Conservation (phyloP, 2,329 filamentous ascomycete genomes). For the Pseudogymnoascus sp. region DNA sequence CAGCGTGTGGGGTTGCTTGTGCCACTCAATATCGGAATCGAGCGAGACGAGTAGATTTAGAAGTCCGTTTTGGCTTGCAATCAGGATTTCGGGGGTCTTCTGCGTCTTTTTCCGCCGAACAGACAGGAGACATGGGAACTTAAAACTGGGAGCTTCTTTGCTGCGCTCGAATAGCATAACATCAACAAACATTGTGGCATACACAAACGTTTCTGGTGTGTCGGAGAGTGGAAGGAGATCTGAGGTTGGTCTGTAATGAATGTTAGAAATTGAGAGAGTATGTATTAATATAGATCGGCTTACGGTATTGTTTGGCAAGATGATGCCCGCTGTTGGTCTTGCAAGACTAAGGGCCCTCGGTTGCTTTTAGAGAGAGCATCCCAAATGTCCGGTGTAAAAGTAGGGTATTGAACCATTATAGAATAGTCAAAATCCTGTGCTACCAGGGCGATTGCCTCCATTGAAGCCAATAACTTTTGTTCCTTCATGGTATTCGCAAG, state of each 20-base stretch:
- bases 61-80: slow-evolving; percentile 68
- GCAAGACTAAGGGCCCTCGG: background rate
- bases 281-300: background rate
- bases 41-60: slow-evolving; percentile 58
- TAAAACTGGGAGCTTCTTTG: slow-evolving; percentile 55
- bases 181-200: slow-evolving; percentile 65
- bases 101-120: slow-evolving; percentile 60
- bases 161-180: slow-evolving; percentile 65
- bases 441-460: slow-evolving; percentile 56
- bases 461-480: slow-evolving; percentile 64
- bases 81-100: slow-evolving; percentile 58
- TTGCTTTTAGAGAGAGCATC: slow-evolving; percentile 30
- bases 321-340: background rate
- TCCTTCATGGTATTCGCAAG: slow-evolving; percentile 75
- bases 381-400: slow-evolving; percentile 61
- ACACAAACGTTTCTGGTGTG: slow-evolving; percentile 62
- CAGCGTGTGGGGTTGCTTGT: slow-evolving; percentile 53
- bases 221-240: slow-evolving; percentile 41
- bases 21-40: slow-evolving; percentile 76
- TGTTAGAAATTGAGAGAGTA: background rate
- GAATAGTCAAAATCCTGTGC: slow-evolving; percentile 71
- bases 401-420: slow-evolving; percentile 73
- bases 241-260: background rate
- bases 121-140: slow-evolving; percentile 65
- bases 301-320: background rate